Evolutionary conservation across 2,329 filamentous ascomycete genomes (phyloP).

Genomic region (Colletotrichum lindemuthianum): DNA sequence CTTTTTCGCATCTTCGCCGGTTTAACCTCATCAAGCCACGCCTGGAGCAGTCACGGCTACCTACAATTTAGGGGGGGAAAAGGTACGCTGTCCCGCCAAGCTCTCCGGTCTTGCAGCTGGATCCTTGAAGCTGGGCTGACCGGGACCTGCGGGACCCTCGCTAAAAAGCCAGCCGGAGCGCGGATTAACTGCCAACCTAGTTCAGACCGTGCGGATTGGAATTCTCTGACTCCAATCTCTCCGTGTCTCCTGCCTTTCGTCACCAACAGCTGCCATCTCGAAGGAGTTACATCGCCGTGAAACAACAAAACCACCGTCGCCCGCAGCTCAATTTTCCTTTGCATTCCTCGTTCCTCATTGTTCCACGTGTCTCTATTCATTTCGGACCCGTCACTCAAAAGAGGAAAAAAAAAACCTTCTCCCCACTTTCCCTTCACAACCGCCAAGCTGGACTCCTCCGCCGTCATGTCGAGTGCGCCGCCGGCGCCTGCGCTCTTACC

Average conservation of each 20-base stretch:
- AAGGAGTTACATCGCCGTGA: conserved; percentile 21
- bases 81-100: conserved; percentile 23
- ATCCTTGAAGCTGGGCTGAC: conserved; percentile 34
- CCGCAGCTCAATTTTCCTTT: conserved; percentile 37
- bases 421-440: conserved; percentile 41
- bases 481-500: conserved; percentile 58
- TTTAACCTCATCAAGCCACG: background rate
- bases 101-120: conserved; percentile 19
- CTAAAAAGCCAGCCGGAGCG: conserved; percentile 30
- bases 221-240: conserved; percentile 40
- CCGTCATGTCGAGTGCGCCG: conserved; percentile 58
- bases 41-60: too few relatives aligned
- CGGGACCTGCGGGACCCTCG: conserved; percentile 13
- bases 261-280: conserved; percentile 24
- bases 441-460: conserved; percentile 39
- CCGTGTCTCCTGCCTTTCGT: conserved; percentile 28
- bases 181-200: conserved; percentile 39
- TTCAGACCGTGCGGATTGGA: conserved; percentile 41
- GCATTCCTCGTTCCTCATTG: conserved; percentile 34
- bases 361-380: conserved; percentile 26
- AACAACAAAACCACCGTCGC: conserved; percentile 29
- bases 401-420: conserved; percentile 18
- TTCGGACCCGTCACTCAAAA: conserved; percentile 21
- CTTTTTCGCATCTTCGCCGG: background rate
- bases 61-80: background rate